Base-by-base conservation (phyloP, 495 filamentous ascomycete species). In the Neurospora sp. region DNA sequence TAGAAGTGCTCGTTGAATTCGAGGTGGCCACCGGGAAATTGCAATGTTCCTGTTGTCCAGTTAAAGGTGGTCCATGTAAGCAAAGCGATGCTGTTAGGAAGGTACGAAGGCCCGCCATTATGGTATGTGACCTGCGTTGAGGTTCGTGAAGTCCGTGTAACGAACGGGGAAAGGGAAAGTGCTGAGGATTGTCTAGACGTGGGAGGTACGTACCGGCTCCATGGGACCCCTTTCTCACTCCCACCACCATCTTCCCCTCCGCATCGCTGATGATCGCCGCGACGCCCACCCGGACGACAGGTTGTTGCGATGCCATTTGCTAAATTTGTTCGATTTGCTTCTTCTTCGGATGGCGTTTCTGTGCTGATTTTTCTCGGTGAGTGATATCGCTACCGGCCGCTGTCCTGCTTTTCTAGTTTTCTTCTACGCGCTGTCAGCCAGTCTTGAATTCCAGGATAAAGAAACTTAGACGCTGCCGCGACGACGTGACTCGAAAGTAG, bases 11-110 rank as follows among this genome's bases (percentile, higher is more conserved):
- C 91, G 59, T 88, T 88, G 72, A 86, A 84, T 48, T 93, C 90
- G 27, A 92, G 86, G 70, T 93, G 91, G 5, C 91, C 91, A 62
- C 91, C 91, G 5, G 91, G 90, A 18, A 90, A 84, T 38, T 88
- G 88, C 84, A 84, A 90, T 8, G 88, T 88, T 3, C 88, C 91
- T 86, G 27, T 27, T 73, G 4, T 14, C 20, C 48, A 35, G 31
- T 31, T 9, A 9, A 3, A 18, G 7, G 54, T 8, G 14, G 14
- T 38, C 23, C 48, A 10, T 69, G 42, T 41, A 27, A 23, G 37
- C 16, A 39, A 41, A 46, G 3, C 6, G 31, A 38, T 62, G 44
- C 20, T 31, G 4, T n/a, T 27, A 9, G 11, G n/a, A 70, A 54
- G 14, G 39, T n/a, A 44, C 20, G 18, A 71, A 35, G n/a, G 27